These are phyloP conservation scores for Pelargonium fulgidum DNA, from an alignment of 441 rosid species.

Conservation along the genomic window DNA sequence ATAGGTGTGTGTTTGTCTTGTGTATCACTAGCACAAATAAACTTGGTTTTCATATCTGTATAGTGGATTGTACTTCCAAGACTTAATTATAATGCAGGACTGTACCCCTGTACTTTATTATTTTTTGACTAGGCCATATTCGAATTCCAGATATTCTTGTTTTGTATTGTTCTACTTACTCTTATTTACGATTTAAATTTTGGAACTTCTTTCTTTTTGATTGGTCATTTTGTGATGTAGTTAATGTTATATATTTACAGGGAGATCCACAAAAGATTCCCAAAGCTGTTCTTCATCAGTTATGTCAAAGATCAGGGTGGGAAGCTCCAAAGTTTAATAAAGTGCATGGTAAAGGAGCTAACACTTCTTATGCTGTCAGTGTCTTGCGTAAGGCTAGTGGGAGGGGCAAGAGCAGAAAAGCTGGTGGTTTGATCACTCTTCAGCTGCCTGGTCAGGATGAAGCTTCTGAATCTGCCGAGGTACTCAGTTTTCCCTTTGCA, in stretches of 20 bases:
- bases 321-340: constrained; percentile 89
- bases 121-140: constrained; percentile 3
- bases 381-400: constrained; percentile 85
- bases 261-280: constrained; percentile 73
- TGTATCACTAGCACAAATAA: background rate
- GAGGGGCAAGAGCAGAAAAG: constrained; percentile 83
- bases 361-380: constrained; percentile 58
- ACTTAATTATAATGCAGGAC: background rate
- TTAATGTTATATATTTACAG: constrained; percentile 31
- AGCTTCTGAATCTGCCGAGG: constrained; percentile 63
- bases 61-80: background rate
- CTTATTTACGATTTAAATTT: background rate
- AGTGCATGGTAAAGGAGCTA: constrained; percentile 38
- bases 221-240: constrained; percentile 16
- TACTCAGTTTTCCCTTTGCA: constrained; percentile 22
- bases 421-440: constrained; percentile 72
- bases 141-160: constrained; percentile 11
- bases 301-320: constrained; percentile 92
- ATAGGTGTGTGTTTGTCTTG: constrained; percentile 1
- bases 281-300: constrained; percentile 81
- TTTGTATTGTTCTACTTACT: constrained; percentile 7
- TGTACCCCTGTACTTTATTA: background rate
- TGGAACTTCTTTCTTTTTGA: constrained; percentile 15
- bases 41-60: background rate
- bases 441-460: constrained; percentile 67